Evolutionary conservation across 805 yeast species (phyloP), one percentile per base, ranked within the genome.

Genomic region (Danielia reshetovae): DNA sequence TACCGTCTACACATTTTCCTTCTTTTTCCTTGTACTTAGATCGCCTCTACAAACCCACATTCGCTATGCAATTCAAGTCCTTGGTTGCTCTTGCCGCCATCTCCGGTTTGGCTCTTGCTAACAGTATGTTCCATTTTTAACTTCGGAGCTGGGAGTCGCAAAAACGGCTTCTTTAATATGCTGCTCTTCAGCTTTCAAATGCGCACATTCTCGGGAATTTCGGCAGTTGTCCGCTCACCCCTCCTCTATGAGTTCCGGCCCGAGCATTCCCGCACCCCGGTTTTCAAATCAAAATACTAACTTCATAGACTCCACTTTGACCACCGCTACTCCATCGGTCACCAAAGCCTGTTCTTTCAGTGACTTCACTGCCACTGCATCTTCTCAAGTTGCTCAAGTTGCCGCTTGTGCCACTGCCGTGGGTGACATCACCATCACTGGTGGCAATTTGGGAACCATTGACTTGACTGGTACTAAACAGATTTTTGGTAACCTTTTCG

Each of bases 401-500:
- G 62, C 85, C 32, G 70, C 79, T 30, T 93, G 98, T 77, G 62
- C 75, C 24, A 83, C 87, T 43, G 72, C 93, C 49, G 74, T 75
- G 45, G 97, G 96, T 74, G 81, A 81, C 60, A 68, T 93, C 52
- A 61, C 69, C 65, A 73, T 90, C 56, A 55, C 73, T 38, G 89
- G 89, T 67, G 70, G 65, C 45, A 49, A 43, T 13, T 62, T 81
- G 42, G 80, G 78, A 46, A 49, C 75, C 40, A 81, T 81, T 49
- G 72, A 80, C 39, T 69, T 93, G 53, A 81, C 82, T 56, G 85
- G 84, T 46, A 83, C 89, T 49, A 41, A 81, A 68, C 79, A 75
- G 55, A 68, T 93, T 51, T 77, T 77, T 57, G 98, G 97, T 68
- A 74, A 79, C 54, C 70, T 93, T 56, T 63, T 57, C 33, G 68